Evolutionary conservation across 1,139 yeast genomes (phyloP).

Genomic region (Meyerozyma athensensis): DNA sequence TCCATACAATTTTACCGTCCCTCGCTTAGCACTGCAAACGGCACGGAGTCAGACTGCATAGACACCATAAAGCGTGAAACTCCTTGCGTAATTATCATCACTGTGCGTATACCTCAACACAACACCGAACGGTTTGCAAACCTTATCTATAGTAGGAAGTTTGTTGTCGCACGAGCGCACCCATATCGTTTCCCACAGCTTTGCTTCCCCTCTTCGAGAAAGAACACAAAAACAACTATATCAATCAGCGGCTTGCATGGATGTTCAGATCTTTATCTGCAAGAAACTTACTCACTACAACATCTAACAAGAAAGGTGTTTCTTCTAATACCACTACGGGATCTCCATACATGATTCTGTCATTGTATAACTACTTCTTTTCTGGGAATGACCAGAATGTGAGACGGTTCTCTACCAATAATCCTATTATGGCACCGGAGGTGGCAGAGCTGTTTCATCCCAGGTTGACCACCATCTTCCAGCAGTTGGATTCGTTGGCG

Average conservation of each 20-base stretch:
- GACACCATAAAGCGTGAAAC: no score
- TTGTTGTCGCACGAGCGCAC: constrained; percentile 4
- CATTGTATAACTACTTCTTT: constrained; percentile 13
- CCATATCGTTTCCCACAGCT: neutral
- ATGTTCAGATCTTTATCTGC: constrained; percentile 2
- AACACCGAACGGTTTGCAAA: neutral
- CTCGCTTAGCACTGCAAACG: no score
- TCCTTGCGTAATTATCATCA: neutral
- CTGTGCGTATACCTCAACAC: neutral
- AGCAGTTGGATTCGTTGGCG: constrained; percentile 59
- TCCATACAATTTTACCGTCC: no score
- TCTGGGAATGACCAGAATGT: constrained; percentile 8
- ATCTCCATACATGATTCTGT: constrained; percentile 6
- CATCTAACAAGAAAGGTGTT: neutral
- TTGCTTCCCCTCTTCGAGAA: constrained; percentile 2
- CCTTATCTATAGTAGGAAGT: constrained; percentile 3
- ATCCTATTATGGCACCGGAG: constrained; percentile 17
- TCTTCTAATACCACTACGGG: neutral
- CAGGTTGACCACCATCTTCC: constrained; percentile 42
- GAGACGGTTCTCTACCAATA: constrained; percentile 25
- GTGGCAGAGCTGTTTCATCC: constrained; percentile 39
- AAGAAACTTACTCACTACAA: constrained; percentile 1
- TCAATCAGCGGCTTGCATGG: constrained; percentile 3
- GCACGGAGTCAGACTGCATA: no score
- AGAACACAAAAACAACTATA: neutral